Conservation (phyloP, 2,329 filamentous ascomycete genomes). For the Trichoderma cornu-damae region DNA sequence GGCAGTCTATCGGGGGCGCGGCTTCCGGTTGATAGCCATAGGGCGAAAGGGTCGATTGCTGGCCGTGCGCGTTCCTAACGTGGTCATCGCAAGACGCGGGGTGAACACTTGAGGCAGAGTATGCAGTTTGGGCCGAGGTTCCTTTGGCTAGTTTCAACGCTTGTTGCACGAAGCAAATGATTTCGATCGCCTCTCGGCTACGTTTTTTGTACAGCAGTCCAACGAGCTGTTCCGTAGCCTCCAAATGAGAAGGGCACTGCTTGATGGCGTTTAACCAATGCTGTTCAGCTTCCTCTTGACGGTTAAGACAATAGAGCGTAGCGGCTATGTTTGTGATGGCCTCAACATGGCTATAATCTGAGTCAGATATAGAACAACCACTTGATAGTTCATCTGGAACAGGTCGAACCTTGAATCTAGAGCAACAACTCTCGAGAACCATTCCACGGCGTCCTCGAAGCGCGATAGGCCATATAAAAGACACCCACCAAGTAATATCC, state of each 20-base stretch:
- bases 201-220: slow-evolving; percentile 81
- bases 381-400: slow-evolving; percentile 29
- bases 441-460: slow-evolving; percentile 70
- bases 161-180: slow-evolving; percentile 80
- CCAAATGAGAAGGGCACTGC: slow-evolving; percentile 79
- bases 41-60: neutral
- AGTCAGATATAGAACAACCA: slow-evolving; percentile 30
- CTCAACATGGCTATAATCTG: slow-evolving; percentile 68
- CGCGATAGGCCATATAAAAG: slow-evolving; percentile 84
- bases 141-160: slow-evolving; percentile 50
- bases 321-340: slow-evolving; percentile 91
- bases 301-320: slow-evolving; percentile 76
- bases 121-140: neutral
- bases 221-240: slow-evolving; percentile 91
- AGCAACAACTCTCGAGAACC: slow-evolving; percentile 61
- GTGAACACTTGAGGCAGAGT: neutral
- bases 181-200: slow-evolving; percentile 75
- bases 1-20: neutral
- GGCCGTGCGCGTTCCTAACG: neutral
- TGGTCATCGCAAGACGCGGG: neutral
- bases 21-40: neutral
- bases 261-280: slow-evolving; percentile 83
- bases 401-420: slow-evolving; percentile 51
- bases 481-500: slow-evolving; percentile 86
- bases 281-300: slow-evolving; percentile 75